Percentiles rank a stretch among this genome's conserved stretches.
phyloP scores from a whole-genome alignment of 2,329 filamentous ascomycete species.

The Biscogniauxia mediterranea region DNA sequence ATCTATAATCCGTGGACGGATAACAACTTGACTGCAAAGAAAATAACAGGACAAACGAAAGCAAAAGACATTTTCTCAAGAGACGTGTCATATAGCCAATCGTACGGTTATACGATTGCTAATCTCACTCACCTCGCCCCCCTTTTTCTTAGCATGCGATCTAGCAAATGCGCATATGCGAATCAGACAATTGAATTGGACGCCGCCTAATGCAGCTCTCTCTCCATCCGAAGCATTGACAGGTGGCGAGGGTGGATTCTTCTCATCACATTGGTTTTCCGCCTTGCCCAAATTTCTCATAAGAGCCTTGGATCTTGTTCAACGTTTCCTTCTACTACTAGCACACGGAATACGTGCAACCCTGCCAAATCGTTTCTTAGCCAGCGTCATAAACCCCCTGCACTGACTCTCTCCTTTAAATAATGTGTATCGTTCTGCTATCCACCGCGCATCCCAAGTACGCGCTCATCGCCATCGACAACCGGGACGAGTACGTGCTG shows the following conservation, averaged over 20 bases:
- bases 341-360: neutral
- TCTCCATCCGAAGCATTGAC: constrained; percentile 11
- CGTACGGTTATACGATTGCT: constrained; percentile 2
- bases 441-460: constrained; percentile 76
- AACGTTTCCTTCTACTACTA: neutral
- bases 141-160: constrained; percentile 3
- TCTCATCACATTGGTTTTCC: constrained; percentile 1
- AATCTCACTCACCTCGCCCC: neutral
- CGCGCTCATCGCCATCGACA: constrained; percentile 72
- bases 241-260: constrained; percentile 11
- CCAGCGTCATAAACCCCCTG: neutral
- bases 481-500: constrained; percentile 72
- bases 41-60: neutral
- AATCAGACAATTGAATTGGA: constrained; percentile 7
- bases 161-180: constrained; percentile 15
- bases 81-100: constrained; percentile 19
- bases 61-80: neutral
- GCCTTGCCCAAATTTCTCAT: neutral
- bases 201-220: constrained; percentile 18
- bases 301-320: neutral
- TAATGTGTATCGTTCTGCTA: constrained; percentile 75
- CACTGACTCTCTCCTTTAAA: constrained; percentile 9
- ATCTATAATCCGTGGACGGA: constrained; percentile 3
- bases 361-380: neutral
- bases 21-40: neutral